Evolutionary conservation across 768 basidiomycete species (phyloP), one percentile per base, ranked within the genome.

Genomic region (Suillus clintonianus): DNA sequence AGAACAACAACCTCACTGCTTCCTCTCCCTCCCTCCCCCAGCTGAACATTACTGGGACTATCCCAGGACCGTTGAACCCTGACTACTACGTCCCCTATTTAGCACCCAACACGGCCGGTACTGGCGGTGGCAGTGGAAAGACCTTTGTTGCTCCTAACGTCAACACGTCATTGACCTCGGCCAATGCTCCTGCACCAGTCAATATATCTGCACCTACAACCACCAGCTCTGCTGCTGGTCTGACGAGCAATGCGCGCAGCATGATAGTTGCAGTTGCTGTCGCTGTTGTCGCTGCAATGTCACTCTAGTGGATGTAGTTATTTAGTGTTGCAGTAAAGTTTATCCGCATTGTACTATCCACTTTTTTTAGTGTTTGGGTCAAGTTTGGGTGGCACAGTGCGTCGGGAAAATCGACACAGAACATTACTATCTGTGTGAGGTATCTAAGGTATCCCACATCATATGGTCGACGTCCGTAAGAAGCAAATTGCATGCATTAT

Each of bases 11-110:
- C 68, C 61, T 76, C 60, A 56, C 78, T 50, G 70, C 77, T 63
- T 60, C 71, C 8, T 53, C 61, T 27, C 24, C 63, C 55, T 57
- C 64, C 5, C 62, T 76, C 51, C 78, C 83, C 4, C 61, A 75
- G 32, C 70, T 79, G 43, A 86, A 86, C 71, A 15, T 77, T 3
- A 80, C 80, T 4, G 80, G 76, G 43, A 77, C 70, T 14, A 74
- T 75, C 62, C 76, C 82, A 10, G 85, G 85, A 30, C 71, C 82
- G 36, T 74, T 84, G 66, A 83, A 83, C 69, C 68, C 75, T 30
- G 50, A 64, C 5, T 63, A 68, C 27, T 85, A 76, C 66, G 74
- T 80, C 22, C 83, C 84, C 11, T 83, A 79, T 74, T 62, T 76
- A 7, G 81, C 84, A 7, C 84, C 85, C 2, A 73, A 82, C 71